Base-by-base conservation (phyloP, 2,329 filamentous ascomycete genomes). In the Hymenoscyphus scutula region DNA sequence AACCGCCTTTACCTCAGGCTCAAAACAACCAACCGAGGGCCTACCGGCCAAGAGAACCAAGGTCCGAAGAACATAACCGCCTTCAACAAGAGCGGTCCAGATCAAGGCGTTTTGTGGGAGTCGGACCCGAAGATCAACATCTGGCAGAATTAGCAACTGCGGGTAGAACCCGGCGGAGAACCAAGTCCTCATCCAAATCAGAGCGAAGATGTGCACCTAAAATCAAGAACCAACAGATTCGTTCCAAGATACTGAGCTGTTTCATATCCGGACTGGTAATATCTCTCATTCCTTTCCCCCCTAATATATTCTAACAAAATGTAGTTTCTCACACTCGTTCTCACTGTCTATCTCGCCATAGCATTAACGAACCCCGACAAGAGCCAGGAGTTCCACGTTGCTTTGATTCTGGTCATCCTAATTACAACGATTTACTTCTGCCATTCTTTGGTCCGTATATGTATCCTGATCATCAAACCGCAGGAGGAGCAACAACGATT, bases 341-440 rank as follows among this genome's bases (percentile, higher is more conserved):
- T 73, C 27, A 68, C 69, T 5, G 63, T 73, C 19, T 73, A 95
- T 73, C 82, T 96, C 67, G 84, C 84, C 5, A 82, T 96, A 53
- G 84, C 87, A 23, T 79, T 92, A 53, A 88, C 88, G 2, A 81
- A 85, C 64, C 84, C 83, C 48, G 80, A 86, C 64, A 79, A 84
- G 58, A 84, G 84, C 51, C 85, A 85, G 73, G 89, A 92, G 75
- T 88, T 96, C 71, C 90, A 92, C 70, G 85, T 96, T 63, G 80
- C 96, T 59, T 82, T 96, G 64, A 88, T 96, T 62, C 81, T 97
- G 59, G 81, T 93, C 67, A 88, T 96, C 62, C 77, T 96, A 58
- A 79, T 88, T 59, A 83, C 88, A 37, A 87, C 89, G 1, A 85
- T 94, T 67, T 86, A 96, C 76, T 95, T 96, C 80, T 89, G 86